phyloP scores from a whole-genome alignment of 208 protist genomes.

The Sergeia podlipaevii region DNA sequence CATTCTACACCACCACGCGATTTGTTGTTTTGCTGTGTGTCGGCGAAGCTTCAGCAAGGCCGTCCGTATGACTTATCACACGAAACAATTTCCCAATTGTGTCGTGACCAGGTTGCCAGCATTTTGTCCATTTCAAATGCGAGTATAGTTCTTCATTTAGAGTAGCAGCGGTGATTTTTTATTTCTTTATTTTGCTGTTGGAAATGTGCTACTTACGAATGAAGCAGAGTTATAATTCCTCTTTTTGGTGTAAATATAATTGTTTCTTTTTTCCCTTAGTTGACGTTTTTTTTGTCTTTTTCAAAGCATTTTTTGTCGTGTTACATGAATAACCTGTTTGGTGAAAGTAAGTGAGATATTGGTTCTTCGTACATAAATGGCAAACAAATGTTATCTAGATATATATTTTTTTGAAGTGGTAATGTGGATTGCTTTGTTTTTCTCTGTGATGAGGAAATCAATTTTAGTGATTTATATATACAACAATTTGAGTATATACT shows the following conservation, averaged over 20 bases:
- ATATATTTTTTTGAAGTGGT: too few relatives aligned
- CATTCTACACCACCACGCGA: conserved; percentile 62
- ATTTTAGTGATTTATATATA: conserved; percentile 19
- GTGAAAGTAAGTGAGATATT: too few relatives aligned
- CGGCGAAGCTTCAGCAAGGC: conserved; percentile 14
- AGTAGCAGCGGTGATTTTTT: conserved; percentile 14
- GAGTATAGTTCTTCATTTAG: conserved; percentile 23
- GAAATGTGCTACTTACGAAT: too few relatives aligned
- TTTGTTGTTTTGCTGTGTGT: conserved; percentile 40
- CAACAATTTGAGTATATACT: background rate
- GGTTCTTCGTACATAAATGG: too few relatives aligned
- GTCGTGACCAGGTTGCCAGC: too few relatives aligned
- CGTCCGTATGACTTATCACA: too few relatives aligned
- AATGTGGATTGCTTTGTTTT: background rate
- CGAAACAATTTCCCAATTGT: too few relatives aligned
- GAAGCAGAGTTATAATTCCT: too few relatives aligned
- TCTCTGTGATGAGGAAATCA: background rate
- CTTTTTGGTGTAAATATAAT: background rate
- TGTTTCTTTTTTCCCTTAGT: background rate
- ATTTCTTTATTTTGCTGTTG: conserved; percentile 7
- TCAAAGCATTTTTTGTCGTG: background rate
- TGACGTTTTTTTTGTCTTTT: conserved; percentile 1
- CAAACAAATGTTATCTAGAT: too few relatives aligned
- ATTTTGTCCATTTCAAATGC: too few relatives aligned
- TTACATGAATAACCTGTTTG: too few relatives aligned